Evolutionary conservation across 2,329 filamentous ascomycete genomes (phyloP).

Genomic region (Epichloe sibirici): DNA sequence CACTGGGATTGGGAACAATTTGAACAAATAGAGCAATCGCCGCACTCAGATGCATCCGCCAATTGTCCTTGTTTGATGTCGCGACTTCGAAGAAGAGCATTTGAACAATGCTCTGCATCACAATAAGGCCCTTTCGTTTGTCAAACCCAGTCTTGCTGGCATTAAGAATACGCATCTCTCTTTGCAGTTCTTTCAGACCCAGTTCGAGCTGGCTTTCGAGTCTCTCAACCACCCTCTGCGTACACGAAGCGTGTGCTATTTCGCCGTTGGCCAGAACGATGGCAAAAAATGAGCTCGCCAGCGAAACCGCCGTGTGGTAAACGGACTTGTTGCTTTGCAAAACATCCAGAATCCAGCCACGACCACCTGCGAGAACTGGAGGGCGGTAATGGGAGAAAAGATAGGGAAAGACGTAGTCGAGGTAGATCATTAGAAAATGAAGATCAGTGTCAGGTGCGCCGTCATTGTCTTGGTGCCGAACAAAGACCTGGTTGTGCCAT

Average conservation of each 20-base stretch:
- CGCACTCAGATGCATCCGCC: conserved; percentile 37
- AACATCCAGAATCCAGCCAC: conserved; percentile 46
- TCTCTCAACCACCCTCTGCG: conserved; percentile 23
- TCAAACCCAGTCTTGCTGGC: conserved; percentile 17
- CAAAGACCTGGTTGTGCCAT: conserved; percentile 20
- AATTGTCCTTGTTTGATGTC: conserved; percentile 33
- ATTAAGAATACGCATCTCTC: conserved; percentile 27
- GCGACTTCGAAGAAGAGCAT: conserved; percentile 40
- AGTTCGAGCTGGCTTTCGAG: conserved; percentile 32
- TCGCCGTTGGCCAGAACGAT: conserved; percentile 26
- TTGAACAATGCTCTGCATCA: conserved; percentile 40
- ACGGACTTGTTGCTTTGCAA: conserved; percentile 44
- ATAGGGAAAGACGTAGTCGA: conserved; percentile 50
- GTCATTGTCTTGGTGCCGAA: conserved; percentile 11
- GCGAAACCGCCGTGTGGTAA: conserved; percentile 43
- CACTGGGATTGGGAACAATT: conserved; percentile 24
- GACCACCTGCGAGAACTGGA: conserved; percentile 40
- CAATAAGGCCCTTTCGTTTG: conserved; percentile 22
- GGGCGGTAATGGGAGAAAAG: conserved; percentile 52
- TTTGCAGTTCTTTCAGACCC: conserved; percentile 30
- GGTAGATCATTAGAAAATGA: conserved; percentile 43
- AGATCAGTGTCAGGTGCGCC: conserved; percentile 18
- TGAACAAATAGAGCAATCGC: conserved; percentile 37
- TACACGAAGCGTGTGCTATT: conserved; percentile 23
- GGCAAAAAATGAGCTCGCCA: conserved; percentile 45